phyloP scores from a whole-genome alignment of 2,329 filamentous ascomycete genomes.

The Pseudopithomyces maydicus region DNA sequence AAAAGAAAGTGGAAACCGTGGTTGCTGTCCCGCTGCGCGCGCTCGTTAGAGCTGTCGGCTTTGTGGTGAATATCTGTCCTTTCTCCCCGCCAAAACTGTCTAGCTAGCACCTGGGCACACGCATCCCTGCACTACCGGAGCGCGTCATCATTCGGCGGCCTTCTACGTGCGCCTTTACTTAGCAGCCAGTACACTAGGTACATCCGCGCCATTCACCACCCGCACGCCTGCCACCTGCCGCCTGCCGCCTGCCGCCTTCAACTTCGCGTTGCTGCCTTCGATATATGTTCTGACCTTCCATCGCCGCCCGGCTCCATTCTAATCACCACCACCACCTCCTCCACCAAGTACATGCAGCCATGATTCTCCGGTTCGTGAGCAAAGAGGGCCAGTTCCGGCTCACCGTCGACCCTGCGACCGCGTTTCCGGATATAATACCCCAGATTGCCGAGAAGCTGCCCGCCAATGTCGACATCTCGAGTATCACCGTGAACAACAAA shows the following conservation, averaged over 20 bases:
- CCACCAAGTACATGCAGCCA: constrained; percentile 44
- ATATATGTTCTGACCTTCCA: background rate
- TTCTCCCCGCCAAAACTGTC: constrained; percentile 8
- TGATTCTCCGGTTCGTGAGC: constrained; percentile 86
- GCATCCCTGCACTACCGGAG: constrained; percentile 19
- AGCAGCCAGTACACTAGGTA: background rate
- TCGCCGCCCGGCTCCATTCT: background rate
- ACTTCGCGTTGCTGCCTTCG: constrained; percentile 5
- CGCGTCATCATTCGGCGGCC: constrained; percentile 18
- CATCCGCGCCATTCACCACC: no score
- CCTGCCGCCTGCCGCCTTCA: constrained; percentile 10
- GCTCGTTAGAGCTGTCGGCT: constrained; percentile 4
- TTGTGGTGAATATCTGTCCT: constrained; percentile 32
- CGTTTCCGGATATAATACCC: constrained; percentile 65
- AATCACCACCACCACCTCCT: background rate
- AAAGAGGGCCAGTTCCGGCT: constrained; percentile 92
- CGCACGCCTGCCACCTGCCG: no score
- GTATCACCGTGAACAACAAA: constrained; percentile 64
- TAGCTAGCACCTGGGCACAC: constrained; percentile 1
- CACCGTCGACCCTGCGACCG: constrained; percentile 73
- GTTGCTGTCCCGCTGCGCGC: constrained; percentile 5
- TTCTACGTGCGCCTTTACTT: constrained; percentile 14
- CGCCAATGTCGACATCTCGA: constrained; percentile 57
- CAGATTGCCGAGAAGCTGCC: constrained; percentile 67
- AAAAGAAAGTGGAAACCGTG: constrained; percentile 11